Base-by-base conservation (phyloP, 768 basidiomycete genomes). In the Leccinum sublutescens region DNA sequence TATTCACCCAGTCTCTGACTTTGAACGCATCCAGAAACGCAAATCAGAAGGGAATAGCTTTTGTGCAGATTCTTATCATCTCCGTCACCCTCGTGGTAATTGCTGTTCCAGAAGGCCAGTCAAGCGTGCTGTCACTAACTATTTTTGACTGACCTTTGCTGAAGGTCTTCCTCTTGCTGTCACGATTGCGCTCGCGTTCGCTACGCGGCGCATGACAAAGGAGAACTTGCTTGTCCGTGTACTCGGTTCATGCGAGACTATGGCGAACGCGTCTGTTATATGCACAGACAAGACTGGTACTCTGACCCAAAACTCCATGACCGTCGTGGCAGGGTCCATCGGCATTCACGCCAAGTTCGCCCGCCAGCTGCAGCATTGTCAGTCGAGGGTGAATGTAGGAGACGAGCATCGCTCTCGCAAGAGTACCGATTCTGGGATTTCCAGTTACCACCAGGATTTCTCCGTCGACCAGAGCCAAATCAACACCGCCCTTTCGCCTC, bases 221-320 rank as follows among this genome's bases (percentile, higher is more conserved):
- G 91, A 95, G 74, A 97, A 97, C 55, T 80, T 98, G 0, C 85
- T 99, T 47, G 97, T 98, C 31, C 94, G 96, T 56, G 92, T 98
- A 5, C 85, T 99, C 34, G 92, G 92, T 7, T 95, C 95, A 12
- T 98, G 96, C 74, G 97, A 99, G 77, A 98, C 94, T 0, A 98
- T 98, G 96, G 96, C 92, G 21, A 98, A 98, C 66, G 92, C 96
- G 5, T 95, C 91, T 21, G 95, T 98, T 59, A 85, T 98, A 4
- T 95, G 93, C 75, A 95, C 94, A 14, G 94, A 95, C 80, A 95
- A 96, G 78, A 96, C 95, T 2, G 96, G 96, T 38, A 98, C 96
- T 9, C 86, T 99, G 23, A 99, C 97, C 0, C 89, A 93, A 70
- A 98, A 98, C 76, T 78, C 77, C 64, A 99, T 99, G 97, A 86